Evolutionary conservation across 2,329 filamentous ascomycete genomes (phyloP), one percentile per base, ranked within the genome.

Genomic region (Colletotrichum truncatum): DNA sequence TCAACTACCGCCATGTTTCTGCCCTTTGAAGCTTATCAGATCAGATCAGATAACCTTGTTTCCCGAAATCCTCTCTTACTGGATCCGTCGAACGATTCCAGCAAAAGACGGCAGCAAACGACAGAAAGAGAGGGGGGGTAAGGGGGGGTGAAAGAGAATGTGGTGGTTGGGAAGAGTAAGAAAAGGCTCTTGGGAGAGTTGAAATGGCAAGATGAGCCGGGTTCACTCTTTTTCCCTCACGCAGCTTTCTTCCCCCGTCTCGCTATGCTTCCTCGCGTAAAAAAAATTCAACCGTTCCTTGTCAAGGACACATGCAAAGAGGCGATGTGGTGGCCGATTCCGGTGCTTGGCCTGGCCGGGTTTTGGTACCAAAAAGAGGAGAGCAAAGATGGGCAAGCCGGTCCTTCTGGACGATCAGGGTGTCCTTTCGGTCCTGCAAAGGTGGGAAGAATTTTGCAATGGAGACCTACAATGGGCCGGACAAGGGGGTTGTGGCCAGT

Each of bases 371-470:
- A 51, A 38, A 58, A 38, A n/a, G 32, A 48, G 53, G 54, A 38
- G 59, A 30, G 32, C 23, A 46, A 14, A 61, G 23, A 55, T 32
- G 16, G 36, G 38, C 21, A 52, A 34, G 48, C 48, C 28, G 32
- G 30, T 46, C 4, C 4, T 49, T 32, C 32, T 49, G 45, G 43
- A 45, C 45, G 38, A 64, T 59, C 53, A 64, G 45, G 54, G 45
- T 18, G 53, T 58, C 34, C 28, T 58, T 56, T 25, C 36, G 41
- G 28, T 26, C 16, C 39, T 56, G 25, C 34, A 18, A 39, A 32
- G 38, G 28, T 34, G 53, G n/a, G 53, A 64, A 58, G 54, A 64
- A 64, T 64, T 64, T 61, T 64, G 53, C 32, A 41, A 38, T 63
- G 59, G 59, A 55, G 52, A 34, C 32, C 11, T n/a, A 18, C 26